A percentile compares a stretch with the other conserved stretches of the same genome.
Conservation (phyloP, 2,329 filamentous ascomycete genomes). For the Trichoderma breve region DNA sequence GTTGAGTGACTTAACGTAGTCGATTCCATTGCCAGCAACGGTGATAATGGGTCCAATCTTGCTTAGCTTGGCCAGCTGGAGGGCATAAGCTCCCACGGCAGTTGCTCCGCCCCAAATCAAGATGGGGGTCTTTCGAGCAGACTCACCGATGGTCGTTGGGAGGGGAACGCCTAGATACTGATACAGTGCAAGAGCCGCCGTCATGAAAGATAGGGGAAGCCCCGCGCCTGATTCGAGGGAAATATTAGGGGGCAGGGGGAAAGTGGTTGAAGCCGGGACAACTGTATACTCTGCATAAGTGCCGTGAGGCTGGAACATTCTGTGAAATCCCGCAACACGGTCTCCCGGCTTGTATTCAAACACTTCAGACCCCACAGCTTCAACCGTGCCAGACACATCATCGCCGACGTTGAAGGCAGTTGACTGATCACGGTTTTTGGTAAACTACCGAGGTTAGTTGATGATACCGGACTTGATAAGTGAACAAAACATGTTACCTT, state of each 20-base stretch:
- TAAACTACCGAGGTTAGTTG: not conserved
- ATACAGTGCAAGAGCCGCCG: not conserved
- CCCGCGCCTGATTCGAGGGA: constrained; percentile 35
- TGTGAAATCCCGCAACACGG: constrained; percentile 46
- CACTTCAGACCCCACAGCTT: constrained; percentile 25
- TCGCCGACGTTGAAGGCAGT: constrained; percentile 26
- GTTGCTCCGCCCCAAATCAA: constrained; percentile 52
- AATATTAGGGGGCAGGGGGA: constrained; percentile 47
- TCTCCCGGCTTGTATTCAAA: constrained; percentile 35
- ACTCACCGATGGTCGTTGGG: not conserved
- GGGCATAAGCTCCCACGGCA: constrained; percentile 55
- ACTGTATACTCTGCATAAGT: constrained; percentile 60
- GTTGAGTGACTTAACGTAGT: not conserved
- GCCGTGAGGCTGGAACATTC: constrained; percentile 51
- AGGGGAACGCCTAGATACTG: not conserved
- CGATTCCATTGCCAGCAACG: constrained; percentile 45
- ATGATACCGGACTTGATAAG: not conserved
- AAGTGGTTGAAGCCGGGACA: constrained; percentile 53
- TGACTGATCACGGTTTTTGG: not conserved
- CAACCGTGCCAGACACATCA: constrained; percentile 28
- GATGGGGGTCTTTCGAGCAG: constrained; percentile 17
- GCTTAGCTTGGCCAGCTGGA: constrained; percentile 50
- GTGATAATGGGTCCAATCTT: constrained; percentile 59
- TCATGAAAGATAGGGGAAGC: constrained; percentile 7
- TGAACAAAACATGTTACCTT: constrained; percentile 14